Evolutionary conservation across 2,329 filamentous ascomycete genomes (phyloP).

Genomic region (Alternaria alternata): DNA sequence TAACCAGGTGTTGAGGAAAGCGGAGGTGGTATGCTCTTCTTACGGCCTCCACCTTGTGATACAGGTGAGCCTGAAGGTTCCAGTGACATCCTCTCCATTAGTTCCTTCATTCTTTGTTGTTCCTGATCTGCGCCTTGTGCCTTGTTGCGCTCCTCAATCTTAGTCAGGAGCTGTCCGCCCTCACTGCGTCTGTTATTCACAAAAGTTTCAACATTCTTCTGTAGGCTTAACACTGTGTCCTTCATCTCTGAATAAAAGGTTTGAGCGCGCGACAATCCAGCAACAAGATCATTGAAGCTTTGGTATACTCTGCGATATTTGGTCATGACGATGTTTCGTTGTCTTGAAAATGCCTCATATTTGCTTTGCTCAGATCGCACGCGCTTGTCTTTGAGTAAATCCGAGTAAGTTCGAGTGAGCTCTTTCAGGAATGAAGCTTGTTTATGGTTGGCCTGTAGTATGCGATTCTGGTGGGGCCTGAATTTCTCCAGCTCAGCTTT

Average conservation of each 20-base stretch:
- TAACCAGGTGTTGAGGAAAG: constrained; percentile 46
- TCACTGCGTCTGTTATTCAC: constrained; percentile 93
- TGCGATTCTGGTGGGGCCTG: constrained; percentile 85
- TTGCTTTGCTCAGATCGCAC: constrained; percentile 94
- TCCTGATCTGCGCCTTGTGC: constrained; percentile 80
- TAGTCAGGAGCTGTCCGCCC: constrained; percentile 85
- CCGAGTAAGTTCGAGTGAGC: constrained; percentile 84
- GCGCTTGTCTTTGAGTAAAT: constrained; percentile 89
- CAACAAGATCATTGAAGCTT: constrained; percentile 87
- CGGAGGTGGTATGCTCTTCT: constrained; percentile 53
- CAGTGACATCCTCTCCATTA: constrained; percentile 97
- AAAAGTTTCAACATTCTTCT: constrained; percentile 96
- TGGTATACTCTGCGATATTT: constrained; percentile 93
- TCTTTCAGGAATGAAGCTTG: constrained; percentile 95
- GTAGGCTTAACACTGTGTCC: constrained; percentile 87
- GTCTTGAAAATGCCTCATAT: constrained; percentile 86
- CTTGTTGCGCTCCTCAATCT: constrained; percentile 84
- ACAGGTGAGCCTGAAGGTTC: constrained; percentile 59
- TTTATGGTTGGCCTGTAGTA: constrained; percentile 94
- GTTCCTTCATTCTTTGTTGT: constrained; percentile 80
- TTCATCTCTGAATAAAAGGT: constrained; percentile 96
- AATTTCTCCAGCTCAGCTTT: constrained; percentile 98
- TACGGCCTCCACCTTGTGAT: constrained; percentile 39
- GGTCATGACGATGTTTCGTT: constrained; percentile 79
- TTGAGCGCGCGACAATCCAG: constrained; percentile 86